A percentile compares a stretch with the other conserved stretches of the same genome.
These are phyloP conservation scores for Chlamydomonas sp. DNA, from an alignment of 139 green algal genomes.

Conservation along the genomic window DNA sequence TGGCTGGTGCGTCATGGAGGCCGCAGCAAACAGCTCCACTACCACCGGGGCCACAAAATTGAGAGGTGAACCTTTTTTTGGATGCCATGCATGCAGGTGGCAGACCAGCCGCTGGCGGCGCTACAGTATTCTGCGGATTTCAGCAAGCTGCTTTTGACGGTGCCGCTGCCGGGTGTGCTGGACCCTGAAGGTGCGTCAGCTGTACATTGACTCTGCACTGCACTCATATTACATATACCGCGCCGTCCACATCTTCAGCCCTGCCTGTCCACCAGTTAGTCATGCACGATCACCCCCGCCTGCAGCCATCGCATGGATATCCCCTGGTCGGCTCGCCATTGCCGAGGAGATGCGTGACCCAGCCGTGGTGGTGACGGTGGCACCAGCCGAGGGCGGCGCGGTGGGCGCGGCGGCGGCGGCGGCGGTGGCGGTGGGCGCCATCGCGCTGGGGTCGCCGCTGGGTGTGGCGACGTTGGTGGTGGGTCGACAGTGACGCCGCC, in stretches of 20 bases:
- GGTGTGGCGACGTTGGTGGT: too few relatives aligned
- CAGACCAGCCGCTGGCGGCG: conserved; percentile 1
- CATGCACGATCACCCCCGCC: too few relatives aligned
- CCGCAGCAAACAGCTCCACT: neutral
- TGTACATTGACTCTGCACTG: too few relatives aligned
- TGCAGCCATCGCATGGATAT: conserved; percentile 13
- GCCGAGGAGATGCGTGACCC: conserved; percentile 23
- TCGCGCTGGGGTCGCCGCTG: too few relatives aligned
- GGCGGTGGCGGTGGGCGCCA: neutral
- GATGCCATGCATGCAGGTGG: neutral
- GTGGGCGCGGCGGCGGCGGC: neutral
- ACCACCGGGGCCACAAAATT: too few relatives aligned
- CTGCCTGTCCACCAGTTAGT: too few relatives aligned
- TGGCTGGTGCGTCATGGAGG: conserved; percentile 13
- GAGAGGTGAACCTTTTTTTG: too few relatives aligned
- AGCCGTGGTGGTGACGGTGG: neutral
- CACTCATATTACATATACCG: too few relatives aligned
- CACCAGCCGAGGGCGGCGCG: neutral
- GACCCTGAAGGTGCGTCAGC: conserved; percentile 24
- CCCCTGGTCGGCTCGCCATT: neutral
- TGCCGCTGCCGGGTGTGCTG: neutral
- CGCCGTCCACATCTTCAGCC: too few relatives aligned
- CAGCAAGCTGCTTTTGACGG: neutral
- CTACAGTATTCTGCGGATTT: neutral
- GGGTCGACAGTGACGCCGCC: too few relatives aligned